phyloP scores from a whole-genome alignment of 371 early-diverging fungal genomes.

The Mucor piriformis region DNA sequence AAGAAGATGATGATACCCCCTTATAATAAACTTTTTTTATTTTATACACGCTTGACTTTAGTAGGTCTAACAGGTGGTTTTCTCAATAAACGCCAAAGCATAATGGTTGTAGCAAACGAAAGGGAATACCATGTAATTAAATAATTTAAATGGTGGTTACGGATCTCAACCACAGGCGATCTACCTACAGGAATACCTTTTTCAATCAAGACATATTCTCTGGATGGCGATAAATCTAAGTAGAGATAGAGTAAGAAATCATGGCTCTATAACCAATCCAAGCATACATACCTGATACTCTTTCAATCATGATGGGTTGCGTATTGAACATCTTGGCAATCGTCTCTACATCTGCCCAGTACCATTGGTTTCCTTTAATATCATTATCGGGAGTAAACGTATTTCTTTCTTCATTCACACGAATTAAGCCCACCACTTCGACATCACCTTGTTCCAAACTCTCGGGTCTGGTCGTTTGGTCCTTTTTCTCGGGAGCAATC shows the following conservation, averaged over 20 bases:
- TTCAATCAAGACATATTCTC: slow-evolving; percentile 53
- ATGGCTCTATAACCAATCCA: no score
- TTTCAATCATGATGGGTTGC: slow-evolving; percentile 77
- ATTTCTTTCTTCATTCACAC: slow-evolving; percentile 65
- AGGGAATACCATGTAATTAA: slow-evolving; percentile 87
- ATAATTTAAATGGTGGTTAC: slow-evolving; percentile 88
- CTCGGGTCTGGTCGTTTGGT: slow-evolving; percentile 57
- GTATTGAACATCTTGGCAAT: slow-evolving; percentile 72
- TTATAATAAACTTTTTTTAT: not conserved
- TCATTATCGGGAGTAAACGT: slow-evolving; percentile 73
- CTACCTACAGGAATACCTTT: slow-evolving; percentile 76
- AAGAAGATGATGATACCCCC: slow-evolving; percentile 1
- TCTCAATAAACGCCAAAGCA: slow-evolving; percentile 63
- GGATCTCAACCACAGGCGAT: slow-evolving; percentile 70
- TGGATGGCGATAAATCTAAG: slow-evolving; percentile 41
- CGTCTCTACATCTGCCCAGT: slow-evolving; percentile 74
- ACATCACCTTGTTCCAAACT: slow-evolving; percentile 59
- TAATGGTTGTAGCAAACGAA: slow-evolving; percentile 66
- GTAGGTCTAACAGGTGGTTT: slow-evolving; percentile 42
- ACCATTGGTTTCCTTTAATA: slow-evolving; percentile 78
- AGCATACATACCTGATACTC: slow-evolving; percentile 68
- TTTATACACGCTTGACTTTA: slow-evolving; percentile 30
- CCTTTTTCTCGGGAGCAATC: slow-evolving; percentile 75
- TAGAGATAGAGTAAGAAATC: no score
- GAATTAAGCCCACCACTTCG: slow-evolving; percentile 64